A percentile compares a stretch with the other conserved stretches of the same genome.
Conservation (phyloP, 2,329 filamentous ascomycete genomes). For the Teratosphaeria epicoccoides region DNA sequence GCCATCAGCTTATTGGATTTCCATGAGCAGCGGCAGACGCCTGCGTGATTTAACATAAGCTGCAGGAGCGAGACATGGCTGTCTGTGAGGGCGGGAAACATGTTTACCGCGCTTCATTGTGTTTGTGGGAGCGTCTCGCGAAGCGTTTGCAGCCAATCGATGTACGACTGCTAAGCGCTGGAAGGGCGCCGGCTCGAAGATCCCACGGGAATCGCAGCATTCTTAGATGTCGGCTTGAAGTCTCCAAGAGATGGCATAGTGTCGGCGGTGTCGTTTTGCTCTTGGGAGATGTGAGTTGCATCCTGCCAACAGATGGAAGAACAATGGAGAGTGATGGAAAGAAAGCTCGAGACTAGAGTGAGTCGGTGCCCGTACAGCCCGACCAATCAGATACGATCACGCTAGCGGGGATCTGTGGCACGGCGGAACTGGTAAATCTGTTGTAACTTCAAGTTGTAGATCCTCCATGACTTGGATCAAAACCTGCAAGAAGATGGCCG, state of each 20-base stretch:
- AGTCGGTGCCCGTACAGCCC: too few relatives aligned
- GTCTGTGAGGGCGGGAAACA: background rate
- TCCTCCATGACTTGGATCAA: too few relatives aligned
- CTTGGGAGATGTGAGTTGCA: too few relatives aligned
- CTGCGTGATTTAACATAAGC: background rate
- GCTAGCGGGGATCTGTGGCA: background rate
- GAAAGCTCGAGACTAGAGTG: too few relatives aligned
- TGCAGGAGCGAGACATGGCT: background rate
- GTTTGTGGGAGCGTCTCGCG: conserved; percentile 2
- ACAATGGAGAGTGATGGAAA: too few relatives aligned
- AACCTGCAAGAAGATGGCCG: too few relatives aligned
- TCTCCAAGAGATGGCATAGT: background rate
- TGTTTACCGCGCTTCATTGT: conserved; percentile 1
- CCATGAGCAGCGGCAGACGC: background rate
- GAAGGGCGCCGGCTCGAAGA: background rate
- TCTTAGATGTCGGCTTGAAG: too few relatives aligned
- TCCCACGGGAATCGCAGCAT: background rate
- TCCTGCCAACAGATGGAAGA: too few relatives aligned
- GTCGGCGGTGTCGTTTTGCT: too few relatives aligned
- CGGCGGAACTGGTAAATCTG: too few relatives aligned
- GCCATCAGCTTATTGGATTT: background rate
- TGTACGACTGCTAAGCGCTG: background rate
- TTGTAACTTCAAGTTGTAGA: too few relatives aligned
- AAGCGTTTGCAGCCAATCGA: conserved; percentile 1
- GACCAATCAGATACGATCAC: background rate